Evolutionary conservation across 192 early-diverging fungal genomes (phyloP), one percentile per base, ranked within the genome.

Genomic region (Coemansia sp.): DNA sequence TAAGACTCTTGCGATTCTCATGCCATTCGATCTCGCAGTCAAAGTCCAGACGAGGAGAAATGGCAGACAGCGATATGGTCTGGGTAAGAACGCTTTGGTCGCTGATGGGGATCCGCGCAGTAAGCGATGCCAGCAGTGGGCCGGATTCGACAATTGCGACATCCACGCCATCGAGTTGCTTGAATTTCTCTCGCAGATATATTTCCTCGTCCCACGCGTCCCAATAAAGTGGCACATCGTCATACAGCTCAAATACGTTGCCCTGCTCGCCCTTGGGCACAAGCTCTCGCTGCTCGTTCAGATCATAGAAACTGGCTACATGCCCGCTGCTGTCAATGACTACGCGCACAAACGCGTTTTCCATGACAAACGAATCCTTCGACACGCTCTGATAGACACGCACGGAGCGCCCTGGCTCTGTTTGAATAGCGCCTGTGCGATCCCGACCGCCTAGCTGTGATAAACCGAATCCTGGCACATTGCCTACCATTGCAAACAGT

Each of bases 161-260:
- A 5, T 54, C 37, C 61, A 64, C 93, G 11, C 85, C 75, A 18
- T 75, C 83, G 2, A 88, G 90, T 51, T 90, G 85, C 61, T 85
- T 85, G 33, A 86, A 86, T 67, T 94, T 98, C 72, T 97, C 93
- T 8, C 96, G 79, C 70, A 95, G 93, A 74, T 96, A 99, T 5
- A 97, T 87, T 71, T 99, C 97, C 18, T 96, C 91, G 69, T 89
- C 78, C 73, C 90, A 92, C 5, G 91, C 93, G 78, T 96, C 94
- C 92, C 93, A 96, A 78, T 85, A 92, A 8, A 92, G 76, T 3
- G 92, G 91, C 41, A 96, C 87, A 71, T 98, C 96, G 68, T 96
- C 94, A 73, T 88, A 95, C 28, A 95, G 70, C 64, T 87, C 89
- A 59, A 96, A 90, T 14, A 90, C 84, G 81, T 98, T 96, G 66